Evolutionary conservation across 192 early-diverging fungal genomes (phyloP).

Genomic region (Spizellomyces punctatus): DNA sequence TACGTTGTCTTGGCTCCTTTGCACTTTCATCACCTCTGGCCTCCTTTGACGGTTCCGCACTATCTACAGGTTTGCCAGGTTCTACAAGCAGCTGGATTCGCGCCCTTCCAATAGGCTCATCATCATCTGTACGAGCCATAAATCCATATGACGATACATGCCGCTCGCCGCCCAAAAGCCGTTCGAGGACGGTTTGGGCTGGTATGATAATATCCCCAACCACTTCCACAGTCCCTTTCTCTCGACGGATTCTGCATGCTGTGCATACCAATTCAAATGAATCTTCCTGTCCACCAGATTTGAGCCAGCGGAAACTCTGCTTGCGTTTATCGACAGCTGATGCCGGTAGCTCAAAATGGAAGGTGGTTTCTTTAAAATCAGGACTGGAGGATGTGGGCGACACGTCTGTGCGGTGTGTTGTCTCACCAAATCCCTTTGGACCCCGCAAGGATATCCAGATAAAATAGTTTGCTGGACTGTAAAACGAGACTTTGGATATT

Average conservation of each 20-base stretch:
- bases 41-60: background rate
- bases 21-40: background rate
- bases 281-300: background rate
- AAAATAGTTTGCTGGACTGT: background rate
- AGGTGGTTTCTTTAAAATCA: background rate
- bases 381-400: background rate
- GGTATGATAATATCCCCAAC: background rate
- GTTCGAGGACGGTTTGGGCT: background rate
- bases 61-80: background rate
- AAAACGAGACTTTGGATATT: too few relatives aligned
- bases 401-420: background rate
- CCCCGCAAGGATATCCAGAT: background rate
- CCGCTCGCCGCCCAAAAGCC: background rate
- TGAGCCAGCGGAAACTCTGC: background rate
- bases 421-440: background rate
- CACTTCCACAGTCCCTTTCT: background rate
- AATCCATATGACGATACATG: background rate
- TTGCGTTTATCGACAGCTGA: background rate
- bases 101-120: background rate
- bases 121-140: background rate
- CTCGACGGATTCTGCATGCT: background rate
- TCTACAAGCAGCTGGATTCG: background rate
- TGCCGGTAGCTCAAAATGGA: background rate
- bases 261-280: background rate
- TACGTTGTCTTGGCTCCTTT: background rate